phyloP scores from a whole-genome alignment of 2,329 filamentous ascomycete species.

The Penicillium sp. region DNA sequence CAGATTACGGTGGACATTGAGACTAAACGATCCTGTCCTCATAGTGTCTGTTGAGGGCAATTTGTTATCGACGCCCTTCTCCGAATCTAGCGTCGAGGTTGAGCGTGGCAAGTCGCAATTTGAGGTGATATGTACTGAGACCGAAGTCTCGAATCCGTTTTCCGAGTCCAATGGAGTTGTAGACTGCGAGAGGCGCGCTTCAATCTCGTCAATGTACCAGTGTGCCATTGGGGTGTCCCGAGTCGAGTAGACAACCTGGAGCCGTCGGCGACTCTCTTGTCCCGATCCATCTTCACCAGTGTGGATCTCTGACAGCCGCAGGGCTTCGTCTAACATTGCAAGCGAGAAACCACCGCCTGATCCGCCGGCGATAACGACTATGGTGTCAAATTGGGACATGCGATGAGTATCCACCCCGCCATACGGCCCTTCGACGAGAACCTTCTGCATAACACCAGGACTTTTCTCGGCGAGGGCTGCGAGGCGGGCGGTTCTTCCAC shows the following conservation, averaged over 20 bases:
- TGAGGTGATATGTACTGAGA: slow-evolving; percentile 27
- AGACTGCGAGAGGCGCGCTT: slow-evolving; percentile 21
- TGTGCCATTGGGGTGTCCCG: slow-evolving; percentile 23
- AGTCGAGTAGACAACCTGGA: slow-evolving; percentile 27
- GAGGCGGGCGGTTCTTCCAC: slow-evolving; percentile 53
- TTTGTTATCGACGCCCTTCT: slow-evolving; percentile 10
- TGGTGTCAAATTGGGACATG: slow-evolving; percentile 44
- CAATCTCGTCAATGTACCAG: slow-evolving; percentile 27
- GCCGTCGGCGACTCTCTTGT: slow-evolving; percentile 7
- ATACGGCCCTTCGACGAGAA: slow-evolving; percentile 60
- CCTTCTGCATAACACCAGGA: slow-evolving; percentile 43
- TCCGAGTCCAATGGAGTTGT: slow-evolving; percentile 14
- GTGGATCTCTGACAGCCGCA: slow-evolving; percentile 18
- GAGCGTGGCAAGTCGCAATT: slow-evolving; percentile 9
- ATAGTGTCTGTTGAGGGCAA: slow-evolving; percentile 15
- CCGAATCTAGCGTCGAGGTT: slow-evolving; percentile 4
- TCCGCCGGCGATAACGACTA: slow-evolving; percentile 57
- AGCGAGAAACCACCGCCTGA: slow-evolving; percentile 58
- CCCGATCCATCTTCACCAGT: slow-evolving; percentile 3
- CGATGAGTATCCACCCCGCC: slow-evolving; percentile 49
- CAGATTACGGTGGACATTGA: slow-evolving; percentile 24
- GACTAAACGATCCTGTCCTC: slow-evolving; percentile 21
- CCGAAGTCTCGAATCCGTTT: slow-evolving; percentile 21
- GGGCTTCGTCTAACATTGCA: slow-evolving; percentile 50
- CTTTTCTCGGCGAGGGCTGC: slow-evolving; percentile 39